phyloP scores from a whole-genome alignment of 768 basidiomycete species.

The Pleurotus pulmonarius region DNA sequence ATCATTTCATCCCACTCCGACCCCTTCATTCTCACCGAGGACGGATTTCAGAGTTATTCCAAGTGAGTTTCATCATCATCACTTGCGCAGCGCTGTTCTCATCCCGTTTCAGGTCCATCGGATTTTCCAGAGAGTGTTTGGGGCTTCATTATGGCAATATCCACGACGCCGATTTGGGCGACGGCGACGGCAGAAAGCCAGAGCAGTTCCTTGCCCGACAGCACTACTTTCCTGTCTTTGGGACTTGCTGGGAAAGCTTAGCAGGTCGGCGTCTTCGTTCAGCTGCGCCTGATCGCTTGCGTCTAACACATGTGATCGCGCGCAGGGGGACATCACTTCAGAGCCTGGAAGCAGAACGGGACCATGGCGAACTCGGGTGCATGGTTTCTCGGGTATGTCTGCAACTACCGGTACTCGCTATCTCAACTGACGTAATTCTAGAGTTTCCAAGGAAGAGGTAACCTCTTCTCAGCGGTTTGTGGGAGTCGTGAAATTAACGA shows the following conservation, averaged over 20 bases:
- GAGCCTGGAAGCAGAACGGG: conserved; percentile 88
- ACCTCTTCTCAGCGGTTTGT: conserved; percentile 8
- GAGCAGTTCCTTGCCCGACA: conserved; percentile 77
- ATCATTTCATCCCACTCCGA: conserved; percentile 79
- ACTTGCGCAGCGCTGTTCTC: background rate
- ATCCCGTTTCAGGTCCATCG: conserved; percentile 57
- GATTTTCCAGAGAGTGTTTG: conserved; percentile 79
- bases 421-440: conserved; percentile 19
- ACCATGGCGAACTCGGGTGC: conserved; percentile 67
- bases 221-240: conserved; percentile 72
- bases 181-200: conserved; percentile 66
- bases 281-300: background rate
- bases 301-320: too few relatives aligned
- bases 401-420: background rate
- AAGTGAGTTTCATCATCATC: conserved; percentile 36
- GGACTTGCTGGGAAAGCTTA: conserved; percentile 87
- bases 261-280: conserved; percentile 37
- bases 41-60: conserved; percentile 65
- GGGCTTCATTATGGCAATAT: conserved; percentile 69
- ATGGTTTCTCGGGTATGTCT: conserved; percentile 78
- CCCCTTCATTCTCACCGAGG: conserved; percentile 73
- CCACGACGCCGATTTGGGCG: conserved; percentile 81
- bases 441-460: conserved; percentile 73
- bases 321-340: conserved; percentile 82
- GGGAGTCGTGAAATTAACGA: too few relatives aligned